Conservation (phyloP, 2,329 filamentous ascomycete species). For the Cercospora sp. region DNA sequence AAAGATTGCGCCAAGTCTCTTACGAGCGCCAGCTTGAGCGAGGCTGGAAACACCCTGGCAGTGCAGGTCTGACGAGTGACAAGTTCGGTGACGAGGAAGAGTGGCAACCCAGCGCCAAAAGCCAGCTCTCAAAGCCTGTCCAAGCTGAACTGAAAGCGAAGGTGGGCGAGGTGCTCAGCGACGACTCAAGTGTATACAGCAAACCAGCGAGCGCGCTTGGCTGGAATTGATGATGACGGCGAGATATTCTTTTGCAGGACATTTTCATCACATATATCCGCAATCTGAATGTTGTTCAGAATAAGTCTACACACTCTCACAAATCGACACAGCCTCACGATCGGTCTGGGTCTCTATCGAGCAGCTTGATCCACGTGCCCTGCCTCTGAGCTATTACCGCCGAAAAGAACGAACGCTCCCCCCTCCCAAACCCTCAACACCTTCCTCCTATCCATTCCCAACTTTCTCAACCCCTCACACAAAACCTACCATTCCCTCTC, state of each 20-base stretch:
- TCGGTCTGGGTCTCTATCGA: neutral
- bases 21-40: conserved; percentile 59
- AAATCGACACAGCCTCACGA: neutral
- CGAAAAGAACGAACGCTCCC: too few relatives aligned
- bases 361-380: too few relatives aligned
- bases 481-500: too few relatives aligned
- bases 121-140: neutral
- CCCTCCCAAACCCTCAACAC: too few relatives aligned
- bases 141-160: neutral
- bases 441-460: too few relatives aligned
- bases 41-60: conserved; percentile 54
- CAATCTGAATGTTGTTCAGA: neutral
- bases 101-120: conserved; percentile 9
- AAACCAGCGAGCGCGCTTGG: conserved; percentile 15
- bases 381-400: too few relatives aligned
- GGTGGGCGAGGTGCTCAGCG: neutral
- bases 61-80: conserved; percentile 50
- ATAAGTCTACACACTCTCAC: neutral
- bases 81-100: conserved; percentile 32
- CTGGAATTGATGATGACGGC: conserved; percentile 4
- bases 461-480: too few relatives aligned
- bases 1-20: conserved; percentile 57
- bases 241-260: neutral
- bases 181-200: conserved; percentile 9
- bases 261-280: neutral